phyloP scores from a whole-genome alignment of 164 flowering plant species.

The Berberis vulgaris region DNA sequence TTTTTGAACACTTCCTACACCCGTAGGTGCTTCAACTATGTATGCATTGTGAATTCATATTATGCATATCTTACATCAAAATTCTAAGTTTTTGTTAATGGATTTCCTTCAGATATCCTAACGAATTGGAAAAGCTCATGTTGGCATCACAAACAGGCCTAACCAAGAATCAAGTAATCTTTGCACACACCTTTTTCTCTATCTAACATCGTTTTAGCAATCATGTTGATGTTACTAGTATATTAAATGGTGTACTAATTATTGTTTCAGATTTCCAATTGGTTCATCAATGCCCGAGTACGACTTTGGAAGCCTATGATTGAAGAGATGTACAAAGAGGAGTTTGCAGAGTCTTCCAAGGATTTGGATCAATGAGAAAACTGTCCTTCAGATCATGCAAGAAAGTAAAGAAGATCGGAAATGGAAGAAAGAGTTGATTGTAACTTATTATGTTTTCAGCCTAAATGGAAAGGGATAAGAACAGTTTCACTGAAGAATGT shows the following conservation, averaged over 20 bases:
- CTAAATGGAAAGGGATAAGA: too few relatives aligned
- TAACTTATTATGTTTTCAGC: too few relatives aligned
- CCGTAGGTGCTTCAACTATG: conserved; percentile 44
- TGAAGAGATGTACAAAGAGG: conserved; percentile 86
- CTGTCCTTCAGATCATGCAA: conserved; percentile 21
- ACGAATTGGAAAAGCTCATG: conserved; percentile 74
- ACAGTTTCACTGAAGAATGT: too few relatives aligned
- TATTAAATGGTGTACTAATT: neutral
- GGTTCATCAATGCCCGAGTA: conserved; percentile 91
- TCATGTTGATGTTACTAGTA: neutral
- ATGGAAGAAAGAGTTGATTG: too few relatives aligned
- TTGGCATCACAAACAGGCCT: conserved; percentile 85
- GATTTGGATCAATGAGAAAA: conserved; percentile 36
- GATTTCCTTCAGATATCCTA: conserved; percentile 57
- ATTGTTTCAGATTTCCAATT: conserved; percentile 68
- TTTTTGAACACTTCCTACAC: conserved; percentile 86
- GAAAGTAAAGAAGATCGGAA: conserved; percentile 8
- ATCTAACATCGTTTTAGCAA: neutral
- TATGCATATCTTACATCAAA: neutral
- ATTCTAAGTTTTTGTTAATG: neutral
- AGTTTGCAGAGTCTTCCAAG: conserved; percentile 49
- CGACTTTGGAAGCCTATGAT: conserved; percentile 93
- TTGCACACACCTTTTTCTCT: neutral
- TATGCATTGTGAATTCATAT: neutral
- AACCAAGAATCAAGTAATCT: conserved; percentile 70